Evolutionary conservation across 257 asterid genomes (phyloP).

Genomic region (Oldenlandia corymbosa): DNA sequence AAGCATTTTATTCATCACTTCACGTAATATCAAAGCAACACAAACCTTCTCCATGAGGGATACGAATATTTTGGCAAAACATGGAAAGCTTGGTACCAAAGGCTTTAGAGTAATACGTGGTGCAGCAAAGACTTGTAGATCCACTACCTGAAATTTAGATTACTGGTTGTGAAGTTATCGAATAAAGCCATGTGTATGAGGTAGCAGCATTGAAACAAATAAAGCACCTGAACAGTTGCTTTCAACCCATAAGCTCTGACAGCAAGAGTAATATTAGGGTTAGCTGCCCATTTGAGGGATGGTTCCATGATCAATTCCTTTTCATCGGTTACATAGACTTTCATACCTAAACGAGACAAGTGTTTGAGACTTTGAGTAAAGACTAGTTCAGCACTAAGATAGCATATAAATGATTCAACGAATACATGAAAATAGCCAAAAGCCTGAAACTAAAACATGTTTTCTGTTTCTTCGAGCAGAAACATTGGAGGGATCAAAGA

Average conservation of each 20-base stretch:
- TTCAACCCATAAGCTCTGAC: slow-evolving; percentile 79
- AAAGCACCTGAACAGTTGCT: slow-evolving; percentile 80
- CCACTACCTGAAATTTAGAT: slow-evolving; percentile 61
- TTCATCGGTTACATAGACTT: slow-evolving; percentile 54
- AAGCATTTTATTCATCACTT: neutral
- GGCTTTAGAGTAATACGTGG: slow-evolving; percentile 97
- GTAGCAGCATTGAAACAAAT: slow-evolving; percentile 6
- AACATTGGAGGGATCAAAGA: neutral
- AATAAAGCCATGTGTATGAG: neutral
- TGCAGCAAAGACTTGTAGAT: slow-evolving; percentile 84
- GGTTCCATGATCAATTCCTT: slow-evolving; percentile 99
- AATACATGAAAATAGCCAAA: neutral
- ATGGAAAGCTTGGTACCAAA: slow-evolving; percentile 98
- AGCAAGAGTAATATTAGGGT: slow-evolving; percentile 72
- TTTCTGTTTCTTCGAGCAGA: neutral
- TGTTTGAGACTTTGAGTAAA: too few relatives aligned
- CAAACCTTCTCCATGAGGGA: slow-evolving; percentile 94
- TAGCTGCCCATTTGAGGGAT: slow-evolving; percentile 93
- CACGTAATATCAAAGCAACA: slow-evolving; percentile 4
- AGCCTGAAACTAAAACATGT: neutral
- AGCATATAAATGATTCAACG: too few relatives aligned
- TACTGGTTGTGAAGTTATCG: slow-evolving; percentile 2
- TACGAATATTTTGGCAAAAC: slow-evolving; percentile 67
- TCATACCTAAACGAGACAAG: slow-evolving; percentile 41
- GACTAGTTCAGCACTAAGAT: too few relatives aligned